Evolutionary conservation across 106 monocot species (phyloP), one percentile per base, ranked within the genome.

Genomic region (Acanthochlamys bracteata): DNA sequence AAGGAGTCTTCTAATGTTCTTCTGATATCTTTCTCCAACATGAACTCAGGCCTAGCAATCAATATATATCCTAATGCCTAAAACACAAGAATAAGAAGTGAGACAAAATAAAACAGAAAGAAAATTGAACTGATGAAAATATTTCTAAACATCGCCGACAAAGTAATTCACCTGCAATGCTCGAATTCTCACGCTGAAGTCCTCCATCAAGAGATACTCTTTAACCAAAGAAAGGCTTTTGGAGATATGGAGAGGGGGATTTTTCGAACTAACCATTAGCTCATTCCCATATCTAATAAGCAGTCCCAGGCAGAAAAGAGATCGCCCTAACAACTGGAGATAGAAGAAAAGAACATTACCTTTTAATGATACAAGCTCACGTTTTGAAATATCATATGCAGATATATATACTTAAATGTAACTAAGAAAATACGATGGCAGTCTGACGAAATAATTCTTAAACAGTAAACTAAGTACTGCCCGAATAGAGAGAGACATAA

Each of bases 261-360:
- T 60, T 43, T 66, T 76, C 25, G 25, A 69, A 41, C 66, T 66
- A 41, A 70, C 22, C 57, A 86, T 73, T 64, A 92, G 68, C 61
- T 66, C 76, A 73, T 81, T 74, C 8, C 96, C 91, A 74, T 91
- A 98, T 43, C 96, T 78, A 71, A 91, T 58, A 59, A 98, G 87
- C 41, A 91, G 68, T 20, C 96, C 96, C 59, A 98, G 76, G 75
- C 96, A 91, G 67, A 98, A 98, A 53, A 91, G 78, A 20, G 92
- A 98, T 40, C 98, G 98, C 14, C 85, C 83, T 60, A 98, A 69
- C 15, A 81, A 53, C 98, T 98, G 85, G 71, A 83, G 39, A 16
- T 74, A 67, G 7, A 43, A 13, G 20, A 58, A 20, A 21, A 8
- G 25, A 58, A 23, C 7, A 43, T 43, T 13, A 43, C 10, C 43